Percentiles rank a stretch among this genome's conserved stretches.
phyloP scores from a whole-genome alignment of 2,329 filamentous ascomycete genomes.

The Penicillium polonicum region DNA sequence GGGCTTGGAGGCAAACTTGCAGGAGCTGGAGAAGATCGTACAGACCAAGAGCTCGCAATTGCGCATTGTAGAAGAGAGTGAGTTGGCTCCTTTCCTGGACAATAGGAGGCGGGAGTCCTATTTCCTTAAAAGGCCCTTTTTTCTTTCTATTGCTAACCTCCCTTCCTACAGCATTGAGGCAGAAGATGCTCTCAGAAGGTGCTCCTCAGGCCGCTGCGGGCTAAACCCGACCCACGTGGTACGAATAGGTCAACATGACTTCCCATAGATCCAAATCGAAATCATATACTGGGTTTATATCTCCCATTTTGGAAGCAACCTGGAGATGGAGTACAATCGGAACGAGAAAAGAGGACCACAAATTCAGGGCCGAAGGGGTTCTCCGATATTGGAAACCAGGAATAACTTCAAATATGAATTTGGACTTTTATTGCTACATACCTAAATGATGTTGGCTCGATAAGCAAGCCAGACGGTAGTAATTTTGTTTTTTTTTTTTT shows the following conservation, averaged over 20 bases:
- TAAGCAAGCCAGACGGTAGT: background rate
- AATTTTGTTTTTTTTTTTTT: no score
- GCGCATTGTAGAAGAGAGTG: constrained; percentile 84
- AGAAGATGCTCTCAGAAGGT: constrained; percentile 51
- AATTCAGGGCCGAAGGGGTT: background rate
- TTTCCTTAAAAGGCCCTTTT: background rate
- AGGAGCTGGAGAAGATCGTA: constrained; percentile 67
- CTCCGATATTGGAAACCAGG: background rate
- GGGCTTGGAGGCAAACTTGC: constrained; percentile 63
- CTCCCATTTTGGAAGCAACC: background rate
- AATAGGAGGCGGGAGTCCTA: background rate
- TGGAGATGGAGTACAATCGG: background rate
- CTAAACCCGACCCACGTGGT: background rate
- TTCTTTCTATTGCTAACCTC: constrained; percentile 19
- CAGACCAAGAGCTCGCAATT: constrained; percentile 79
- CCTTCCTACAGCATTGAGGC: constrained; percentile 46
- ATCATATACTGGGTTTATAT: background rate
- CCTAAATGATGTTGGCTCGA: background rate
- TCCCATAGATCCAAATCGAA: constrained; percentile 1
- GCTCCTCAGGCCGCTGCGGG: constrained; percentile 33
- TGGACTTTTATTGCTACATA: background rate
- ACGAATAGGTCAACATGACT: background rate
- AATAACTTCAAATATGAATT: background rate
- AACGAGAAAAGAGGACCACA: background rate
- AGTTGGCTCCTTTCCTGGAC: constrained; percentile 23